Evolutionary conservation across 176 grass and related monocot species (phyloP).

Genomic region (Stipa capillata): DNA sequence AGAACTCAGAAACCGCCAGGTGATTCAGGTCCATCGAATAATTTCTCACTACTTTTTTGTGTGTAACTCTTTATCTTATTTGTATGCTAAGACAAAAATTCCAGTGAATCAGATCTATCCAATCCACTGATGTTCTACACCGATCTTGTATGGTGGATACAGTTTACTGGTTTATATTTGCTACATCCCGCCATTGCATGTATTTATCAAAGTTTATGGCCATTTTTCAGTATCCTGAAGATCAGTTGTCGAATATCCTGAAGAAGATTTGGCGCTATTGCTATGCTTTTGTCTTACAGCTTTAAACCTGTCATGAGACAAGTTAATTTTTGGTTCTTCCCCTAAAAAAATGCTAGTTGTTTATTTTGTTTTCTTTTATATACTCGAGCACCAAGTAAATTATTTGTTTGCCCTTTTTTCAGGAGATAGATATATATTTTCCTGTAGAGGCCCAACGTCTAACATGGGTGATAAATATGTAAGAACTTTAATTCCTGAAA

Average conservation of each 20-base stretch:
- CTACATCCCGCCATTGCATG: not conserved
- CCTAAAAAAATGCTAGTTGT: too few species aligned
- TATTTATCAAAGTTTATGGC: not conserved
- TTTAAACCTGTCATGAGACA: not conserved
- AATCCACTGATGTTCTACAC: not conserved
- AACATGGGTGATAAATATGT: constrained; percentile 33
- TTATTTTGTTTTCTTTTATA: not conserved
- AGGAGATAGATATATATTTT: too few species aligned
- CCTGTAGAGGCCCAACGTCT: constrained; percentile 3
- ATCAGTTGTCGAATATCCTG: not conserved
- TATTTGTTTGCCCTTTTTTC: not conserved
- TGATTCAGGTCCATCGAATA: not conserved
- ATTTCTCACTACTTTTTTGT: not conserved
- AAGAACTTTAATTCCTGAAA: constrained; percentile 32
- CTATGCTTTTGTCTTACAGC: too few species aligned
- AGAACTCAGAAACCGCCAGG: not conserved
- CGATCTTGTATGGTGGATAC: not conserved
- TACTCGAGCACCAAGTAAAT: not conserved
- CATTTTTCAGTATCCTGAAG: not conserved
- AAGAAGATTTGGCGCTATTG: not conserved
- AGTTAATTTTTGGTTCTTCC: too few species aligned
- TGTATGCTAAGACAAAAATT: not conserved
- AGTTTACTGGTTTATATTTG: not conserved
- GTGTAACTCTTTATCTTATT: not conserved
- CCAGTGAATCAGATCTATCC: not conserved